Evolutionary conservation across 2,329 filamentous ascomycete genomes (phyloP).

Genomic region (Fusarium tuaranense): DNA sequence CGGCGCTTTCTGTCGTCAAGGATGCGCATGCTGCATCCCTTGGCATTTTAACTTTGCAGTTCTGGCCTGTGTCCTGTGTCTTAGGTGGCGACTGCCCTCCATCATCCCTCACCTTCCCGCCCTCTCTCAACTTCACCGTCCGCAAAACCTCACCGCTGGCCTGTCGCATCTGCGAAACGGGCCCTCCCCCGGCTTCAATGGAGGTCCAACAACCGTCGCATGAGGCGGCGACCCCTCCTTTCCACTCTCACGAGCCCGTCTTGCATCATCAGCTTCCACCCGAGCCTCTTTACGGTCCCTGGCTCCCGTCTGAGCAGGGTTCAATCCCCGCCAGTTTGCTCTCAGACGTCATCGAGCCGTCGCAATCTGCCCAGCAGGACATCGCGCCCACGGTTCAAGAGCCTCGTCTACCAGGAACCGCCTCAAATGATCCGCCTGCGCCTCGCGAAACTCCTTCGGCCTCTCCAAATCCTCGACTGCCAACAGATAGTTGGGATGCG

Average conservation of each 20-base stretch:
- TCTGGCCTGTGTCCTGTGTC: constrained; percentile 32
- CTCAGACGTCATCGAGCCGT: constrained; percentile 34
- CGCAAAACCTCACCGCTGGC: constrained; percentile 14
- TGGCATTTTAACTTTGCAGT: constrained; percentile 11
- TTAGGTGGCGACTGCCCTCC: constrained; percentile 36
- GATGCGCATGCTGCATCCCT: constrained; percentile 21
- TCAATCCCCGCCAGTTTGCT: constrained; percentile 30
- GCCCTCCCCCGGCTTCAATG: constrained; percentile 34
- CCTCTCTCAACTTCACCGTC: constrained; percentile 16
- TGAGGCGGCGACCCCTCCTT: constrained; percentile 14
- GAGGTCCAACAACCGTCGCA: constrained; percentile 35
- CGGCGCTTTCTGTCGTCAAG: constrained; percentile 4
- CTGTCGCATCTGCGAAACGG: constrained; percentile 34
- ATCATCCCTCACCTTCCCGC: constrained; percentile 25
- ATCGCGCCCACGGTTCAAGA: constrained; percentile 12
- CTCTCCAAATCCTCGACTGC: constrained; percentile 6
- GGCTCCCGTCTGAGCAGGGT: constrained; percentile 27
- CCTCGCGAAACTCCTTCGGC: background rate
- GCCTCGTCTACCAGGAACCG: background rate
- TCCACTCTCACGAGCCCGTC: constrained; percentile 24
- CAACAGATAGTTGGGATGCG: constrained; percentile 23
- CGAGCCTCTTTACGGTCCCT: constrained; percentile 17
- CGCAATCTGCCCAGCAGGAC: constrained; percentile 15
- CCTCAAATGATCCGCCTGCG: constrained; percentile 11
- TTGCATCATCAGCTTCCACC: constrained; percentile 11